Evolutionary conservation across 768 basidiomycete species (phyloP), one percentile per base, ranked within the genome.

Genomic region (Lactifluus subvellereus): DNA sequence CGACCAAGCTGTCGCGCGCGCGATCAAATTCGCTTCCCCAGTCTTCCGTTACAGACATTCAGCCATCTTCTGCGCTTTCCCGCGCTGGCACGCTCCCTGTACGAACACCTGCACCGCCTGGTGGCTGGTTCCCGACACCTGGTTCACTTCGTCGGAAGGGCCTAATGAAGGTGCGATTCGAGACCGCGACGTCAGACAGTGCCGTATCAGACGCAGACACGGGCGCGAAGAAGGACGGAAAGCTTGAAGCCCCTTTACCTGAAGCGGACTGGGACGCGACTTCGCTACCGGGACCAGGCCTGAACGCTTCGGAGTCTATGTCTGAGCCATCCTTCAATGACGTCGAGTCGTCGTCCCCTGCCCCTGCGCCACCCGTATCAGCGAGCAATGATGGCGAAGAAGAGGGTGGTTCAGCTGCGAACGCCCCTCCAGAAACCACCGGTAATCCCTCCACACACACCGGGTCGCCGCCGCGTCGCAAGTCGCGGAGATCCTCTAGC

Each of bases 141-240:
- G 78, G 77, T 37, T 67, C 69, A 9, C 61, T 69, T 52, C 64
- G 70, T 64, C 73, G 79, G 67, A 88, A 84, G 71, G 84, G 82
- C 63, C 75, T 84, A 30, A 71, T 85, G 64, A 88, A 87, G 71
- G 89, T 92, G 58, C 84, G 89, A 47, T 91, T 91, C 67, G 84
- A 90, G 66, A 76, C 79, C 67, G 45, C 68, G 13, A 10, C 69
- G 57, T 76, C 67, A 67, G 74, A 71, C 72, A 71, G 67, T 30
- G 64, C 72, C 0, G 62, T 61, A 1, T 73, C 71, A 5, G 72
- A 73, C 20, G 61, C 57, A 45, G 65, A 66, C 10, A 16, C 63
- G 54, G 70, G 64, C 42, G 50, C 8, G 20, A 65, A 59, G 35
- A 65, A 59, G n/a, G 66, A 45, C 5, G 45, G 14, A 18, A 33